Evolutionary conservation across 2,329 filamentous ascomycete species (phyloP), one percentile per base, ranked within the genome.

Genomic region (Nigrospora sphaerica): DNA sequence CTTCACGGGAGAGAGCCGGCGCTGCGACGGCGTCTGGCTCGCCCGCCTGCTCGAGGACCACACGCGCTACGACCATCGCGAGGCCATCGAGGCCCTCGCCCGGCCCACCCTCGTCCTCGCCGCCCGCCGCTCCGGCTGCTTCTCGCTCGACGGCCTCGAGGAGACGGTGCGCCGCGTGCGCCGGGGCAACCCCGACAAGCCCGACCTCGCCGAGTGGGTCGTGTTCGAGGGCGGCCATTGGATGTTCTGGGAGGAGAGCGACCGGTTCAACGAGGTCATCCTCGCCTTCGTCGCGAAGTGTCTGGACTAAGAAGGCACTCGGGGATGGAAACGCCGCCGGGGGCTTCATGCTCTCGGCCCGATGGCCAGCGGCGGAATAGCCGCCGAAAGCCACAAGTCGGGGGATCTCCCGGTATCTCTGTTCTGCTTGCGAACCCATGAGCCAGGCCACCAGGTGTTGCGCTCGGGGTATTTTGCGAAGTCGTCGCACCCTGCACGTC

Each of bases 1-100:
- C 46, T 70, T 69, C 46, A 56, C 54, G 19, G 42, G 45, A 1
- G 63, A 67, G 32, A 66, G 62, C 36, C 52, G 49, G 9, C 47
- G 50, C 33, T 69, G 67, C 50, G 65, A 69, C 28, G 56, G 56
- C n/a, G 49, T 36, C 13, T 70, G 67, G 67, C 52, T 69, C 18
- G 66, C 66, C 23, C 54, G 58, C 44, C 44, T 70, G 48, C 48
- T 70, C 33, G 62, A 62, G 1, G 66, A 70, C 42, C 67, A 69
- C 45, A 70, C 67, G 41, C 49, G 66, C 19, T 70, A 69, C 46
- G 67, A 70, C 44, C 67, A 70, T 52, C 64, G 67, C 34, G 67
- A 70, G 54, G 66, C 65, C 1, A 55, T 63, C 31, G 66, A 67
- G 51, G 46, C 48, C 28, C 62, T 69, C 32, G 48, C 31, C 18